Base-by-base conservation (phyloP, 2,329 filamentous ascomycete genomes). In the Polychaeton citri region DNA sequence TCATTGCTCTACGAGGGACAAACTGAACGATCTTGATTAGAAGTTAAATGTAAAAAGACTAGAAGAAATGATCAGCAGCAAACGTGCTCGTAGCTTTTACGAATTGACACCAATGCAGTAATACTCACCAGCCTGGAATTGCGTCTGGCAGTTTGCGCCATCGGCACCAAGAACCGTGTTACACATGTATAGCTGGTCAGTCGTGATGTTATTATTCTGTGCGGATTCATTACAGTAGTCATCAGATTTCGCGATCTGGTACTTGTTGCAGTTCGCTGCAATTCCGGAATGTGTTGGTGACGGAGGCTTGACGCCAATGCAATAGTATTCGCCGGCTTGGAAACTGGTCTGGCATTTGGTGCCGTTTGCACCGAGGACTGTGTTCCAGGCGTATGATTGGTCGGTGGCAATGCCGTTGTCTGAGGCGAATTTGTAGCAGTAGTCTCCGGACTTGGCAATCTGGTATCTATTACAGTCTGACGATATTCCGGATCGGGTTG, bases 301-400 rank as follows among this genome's bases (percentile, higher is more conserved):
- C 4, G 32, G 31, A n/a, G n/a, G n/a, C n/a, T n/a, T 24, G 21
- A 39, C 34, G 10, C 32, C 39, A 13, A 41, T 33, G 13, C 41
- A 43, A 35, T 42, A 44, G 35, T 44, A 42, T 8, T 36, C 34
- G 17, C 38, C 33, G 5, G 19, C 37, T 32, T 34, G 21, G 31
- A 44, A 44, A 16, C 34, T 30, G 18, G 40, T 42, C 8, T 28
- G 21, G 30, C 42, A 44, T 26, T 42, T 44, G 31, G 34, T 35
- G 6, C 42, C 42, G 28, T 44, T 40, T 6, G 34, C 16, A 5
- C 43, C 43, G 8, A 45, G 37, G 21, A 40, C 30, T 12, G 38
- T 34, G 32, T 45, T 45, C 41, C 41, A 45, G 19, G 38, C 28
- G 19, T 43, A 44, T 7, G 43, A 34, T 26, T 45, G 38, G 6